Percentiles rank a stretch among this genome's conserved stretches.
Conservation (phyloP, 192 early-diverging fungal species). For the Podila epicladia region DNA sequence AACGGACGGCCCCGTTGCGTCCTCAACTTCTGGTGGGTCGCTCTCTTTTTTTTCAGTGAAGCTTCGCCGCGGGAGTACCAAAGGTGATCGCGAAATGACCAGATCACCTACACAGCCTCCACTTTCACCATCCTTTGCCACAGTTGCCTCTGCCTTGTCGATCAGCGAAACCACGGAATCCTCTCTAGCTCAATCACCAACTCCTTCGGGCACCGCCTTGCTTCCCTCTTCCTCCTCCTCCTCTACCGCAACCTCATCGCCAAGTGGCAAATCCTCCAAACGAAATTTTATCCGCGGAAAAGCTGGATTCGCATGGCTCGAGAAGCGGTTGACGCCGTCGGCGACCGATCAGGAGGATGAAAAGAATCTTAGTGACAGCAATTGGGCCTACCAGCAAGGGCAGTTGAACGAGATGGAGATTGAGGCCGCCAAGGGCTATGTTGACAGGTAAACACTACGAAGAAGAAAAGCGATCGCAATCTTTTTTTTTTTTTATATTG, state of each 20-base stretch:
- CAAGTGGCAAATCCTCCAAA: background rate
- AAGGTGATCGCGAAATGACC: no score
- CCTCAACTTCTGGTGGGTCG: no score
- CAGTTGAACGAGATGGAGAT: conserved; percentile 30
- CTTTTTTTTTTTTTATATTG: no score
- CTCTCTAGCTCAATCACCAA: background rate
- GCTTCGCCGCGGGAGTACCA: no score
- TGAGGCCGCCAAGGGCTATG: conserved; percentile 38
- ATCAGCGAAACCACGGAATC: no score
- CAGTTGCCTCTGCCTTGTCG: no score
- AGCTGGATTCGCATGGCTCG: conserved; percentile 38
- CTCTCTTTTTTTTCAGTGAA: no score
- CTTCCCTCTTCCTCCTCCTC: background rate
- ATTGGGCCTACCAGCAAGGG: conserved; percentile 15
- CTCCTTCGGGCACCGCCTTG: background rate
- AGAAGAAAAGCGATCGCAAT: no score
- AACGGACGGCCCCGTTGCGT: no score
- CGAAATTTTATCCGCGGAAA: conserved; percentile 36
- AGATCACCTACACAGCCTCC: no score
- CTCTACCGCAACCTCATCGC: background rate
- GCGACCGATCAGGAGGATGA: conserved; percentile 11
- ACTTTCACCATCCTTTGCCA: no score
- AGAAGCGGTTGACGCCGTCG: conserved; percentile 14
- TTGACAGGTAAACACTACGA: conserved; percentile 19
- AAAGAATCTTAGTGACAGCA: background rate